Conservation (phyloP, 169 alveolate genomes). For the Eimeria praecox region DNA sequence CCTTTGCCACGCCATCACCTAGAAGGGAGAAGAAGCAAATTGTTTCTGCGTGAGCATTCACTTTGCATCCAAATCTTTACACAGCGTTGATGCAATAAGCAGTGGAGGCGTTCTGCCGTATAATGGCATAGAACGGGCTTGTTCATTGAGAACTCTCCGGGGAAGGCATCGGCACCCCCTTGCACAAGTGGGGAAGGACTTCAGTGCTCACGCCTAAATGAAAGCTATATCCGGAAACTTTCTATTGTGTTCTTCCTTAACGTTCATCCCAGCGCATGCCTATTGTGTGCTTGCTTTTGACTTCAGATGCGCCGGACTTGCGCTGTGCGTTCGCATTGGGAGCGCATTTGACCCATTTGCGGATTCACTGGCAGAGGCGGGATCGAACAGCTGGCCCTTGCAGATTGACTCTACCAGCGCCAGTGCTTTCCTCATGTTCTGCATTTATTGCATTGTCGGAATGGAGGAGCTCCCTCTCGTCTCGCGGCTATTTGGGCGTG, state of each 20-base stretch:
- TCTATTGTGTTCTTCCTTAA: not conserved
- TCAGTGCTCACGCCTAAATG: not conserved
- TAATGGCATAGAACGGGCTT: not conserved
- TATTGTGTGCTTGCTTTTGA: not conserved
- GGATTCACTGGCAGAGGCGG: not conserved
- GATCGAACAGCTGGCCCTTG: not conserved
- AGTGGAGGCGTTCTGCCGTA: not conserved
- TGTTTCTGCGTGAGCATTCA: constrained; percentile 35
- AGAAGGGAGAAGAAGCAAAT: not conserved
- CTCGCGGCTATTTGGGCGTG: constrained; percentile 23
- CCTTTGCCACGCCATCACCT: constrained; percentile 21
- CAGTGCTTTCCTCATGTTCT: constrained; percentile 28
- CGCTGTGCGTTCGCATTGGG: constrained; percentile 41
- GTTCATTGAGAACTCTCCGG: not conserved
- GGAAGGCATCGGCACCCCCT: not conserved
- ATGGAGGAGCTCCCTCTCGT: constrained; percentile 35
- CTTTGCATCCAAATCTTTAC: not conserved
- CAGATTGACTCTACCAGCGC: constrained; percentile 55
- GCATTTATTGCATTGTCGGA: constrained; percentile 38
- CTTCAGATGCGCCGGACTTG: constrained; percentile 13
- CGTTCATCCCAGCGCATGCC: not conserved
- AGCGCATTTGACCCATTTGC: constrained; percentile 50
- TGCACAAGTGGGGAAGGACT: not conserved
- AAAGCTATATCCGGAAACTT: not conserved
- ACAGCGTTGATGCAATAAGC: not conserved